Evolutionary conservation across 805 yeast genomes (phyloP).

Genomic region (Saturnispora silvae): DNA sequence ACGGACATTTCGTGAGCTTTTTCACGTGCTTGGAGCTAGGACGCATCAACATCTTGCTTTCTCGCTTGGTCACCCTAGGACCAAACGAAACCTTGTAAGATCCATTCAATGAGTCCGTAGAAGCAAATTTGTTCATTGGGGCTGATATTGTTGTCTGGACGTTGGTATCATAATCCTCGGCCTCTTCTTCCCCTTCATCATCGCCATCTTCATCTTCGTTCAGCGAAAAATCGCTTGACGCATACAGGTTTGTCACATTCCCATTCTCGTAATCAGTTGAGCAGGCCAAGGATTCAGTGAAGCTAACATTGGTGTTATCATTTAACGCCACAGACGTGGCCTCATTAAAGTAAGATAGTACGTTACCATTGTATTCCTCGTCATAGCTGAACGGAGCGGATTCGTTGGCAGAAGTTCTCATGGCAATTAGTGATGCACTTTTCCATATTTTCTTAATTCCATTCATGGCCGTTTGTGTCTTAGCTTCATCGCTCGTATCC

Average conservation of each 20-base stretch:
- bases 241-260: conserved; percentile 21
- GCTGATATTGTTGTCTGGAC: neutral
- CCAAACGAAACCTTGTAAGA: conserved; percentile 22
- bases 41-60: conserved; percentile 18
- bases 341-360: too few relatives aligned
- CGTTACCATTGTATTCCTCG: too few relatives aligned
- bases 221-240: conserved; percentile 21
- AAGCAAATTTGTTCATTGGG: conserved; percentile 5
- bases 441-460: conserved; percentile 28
- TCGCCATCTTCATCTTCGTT: conserved; percentile 14
- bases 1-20: conserved; percentile 14
- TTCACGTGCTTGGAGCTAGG: conserved; percentile 20
- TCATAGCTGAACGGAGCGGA: too few relatives aligned
- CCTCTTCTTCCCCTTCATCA: conserved; percentile 10
- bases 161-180: neutral
- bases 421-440: conserved; percentile 22
- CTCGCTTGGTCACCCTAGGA: conserved; percentile 19
- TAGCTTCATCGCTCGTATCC: conserved; percentile 44
- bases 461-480: conserved; percentile 38
- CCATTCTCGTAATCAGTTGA: conserved; percentile 17
- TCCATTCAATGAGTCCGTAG: conserved; percentile 20
- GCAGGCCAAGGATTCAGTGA: conserved; percentile 11
- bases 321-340: neutral
- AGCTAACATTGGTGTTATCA: conserved; percentile 2
- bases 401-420: conserved; percentile 17